Percentiles rank a stretch among this genome's conserved stretches.
phyloP scores from a whole-genome alignment of 2,329 filamentous ascomycete species.

The Fusarium subtropicale region DNA sequence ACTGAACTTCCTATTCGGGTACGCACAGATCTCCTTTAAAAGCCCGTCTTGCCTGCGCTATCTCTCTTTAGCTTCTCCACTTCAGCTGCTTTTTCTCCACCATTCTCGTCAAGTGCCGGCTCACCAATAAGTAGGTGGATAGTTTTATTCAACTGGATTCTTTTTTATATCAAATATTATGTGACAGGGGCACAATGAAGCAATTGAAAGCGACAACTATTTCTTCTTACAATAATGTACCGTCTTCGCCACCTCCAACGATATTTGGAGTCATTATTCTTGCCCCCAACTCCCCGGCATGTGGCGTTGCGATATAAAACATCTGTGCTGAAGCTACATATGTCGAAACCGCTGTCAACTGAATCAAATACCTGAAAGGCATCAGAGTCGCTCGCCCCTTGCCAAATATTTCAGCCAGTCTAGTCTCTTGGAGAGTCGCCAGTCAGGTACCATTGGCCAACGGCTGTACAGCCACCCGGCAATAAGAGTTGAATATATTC shows the following conservation, averaged over 20 bases:
- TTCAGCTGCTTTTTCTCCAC: slow-evolving; percentile 20
- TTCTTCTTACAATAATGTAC: neutral
- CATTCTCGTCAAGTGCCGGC: slow-evolving; percentile 25
- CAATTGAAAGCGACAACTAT: neutral
- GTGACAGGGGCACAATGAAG: neutral
- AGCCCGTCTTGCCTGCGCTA: slow-evolving; percentile 21
- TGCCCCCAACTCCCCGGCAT: neutral
- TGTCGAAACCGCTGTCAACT: neutral
- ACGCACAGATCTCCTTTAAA: slow-evolving; percentile 29
- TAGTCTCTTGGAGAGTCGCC: neutral
- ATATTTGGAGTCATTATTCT: neutral
- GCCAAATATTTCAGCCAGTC: neutral
- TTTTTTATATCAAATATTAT: neutral
- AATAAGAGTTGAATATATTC: neutral
- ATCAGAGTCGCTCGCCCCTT: neutral
- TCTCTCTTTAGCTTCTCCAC: slow-evolving; percentile 29
- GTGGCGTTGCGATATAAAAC: neutral
- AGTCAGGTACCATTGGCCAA: neutral
- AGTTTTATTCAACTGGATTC: neutral
- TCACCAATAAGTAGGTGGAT: slow-evolving; percentile 6
- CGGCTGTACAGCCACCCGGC: neutral
- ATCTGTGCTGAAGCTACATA: neutral
- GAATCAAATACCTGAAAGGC: slow-evolving; percentile 5
- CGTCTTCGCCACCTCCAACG: neutral
- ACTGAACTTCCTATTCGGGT: slow-evolving; percentile 33